Evolutionary conservation across 2,329 filamentous ascomycete genomes (phyloP).

Genomic region (Magnaporthales sp.): DNA sequence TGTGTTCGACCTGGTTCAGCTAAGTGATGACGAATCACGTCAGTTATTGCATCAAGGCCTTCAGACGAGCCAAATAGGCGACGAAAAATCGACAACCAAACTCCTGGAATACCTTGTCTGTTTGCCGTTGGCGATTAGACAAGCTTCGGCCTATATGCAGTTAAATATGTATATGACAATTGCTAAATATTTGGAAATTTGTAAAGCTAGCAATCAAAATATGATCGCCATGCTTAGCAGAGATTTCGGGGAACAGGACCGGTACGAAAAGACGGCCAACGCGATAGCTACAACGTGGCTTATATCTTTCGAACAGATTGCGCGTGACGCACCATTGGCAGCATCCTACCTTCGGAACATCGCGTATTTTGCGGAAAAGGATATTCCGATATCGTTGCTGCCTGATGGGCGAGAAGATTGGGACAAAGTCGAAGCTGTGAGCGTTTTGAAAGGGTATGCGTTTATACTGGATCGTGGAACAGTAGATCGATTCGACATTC

Average conservation of each 20-base stretch:
- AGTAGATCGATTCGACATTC: constrained; percentile 17
- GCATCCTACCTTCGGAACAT: constrained; percentile 18
- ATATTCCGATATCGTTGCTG: constrained; percentile 20
- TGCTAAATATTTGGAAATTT: constrained; percentile 4
- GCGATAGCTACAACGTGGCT: constrained; percentile 11
- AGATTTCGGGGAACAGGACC: constrained; percentile 9
- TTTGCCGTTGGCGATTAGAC: constrained; percentile 11
- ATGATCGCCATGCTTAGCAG: constrained; percentile 10
- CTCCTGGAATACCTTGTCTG: constrained; percentile 1
- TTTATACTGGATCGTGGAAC: constrained; percentile 19
- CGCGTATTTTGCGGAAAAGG: constrained; percentile 19
- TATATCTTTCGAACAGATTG: constrained; percentile 11
- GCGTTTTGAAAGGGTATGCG: constrained; percentile 18
- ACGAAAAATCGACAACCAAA: not conserved
- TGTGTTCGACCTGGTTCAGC: constrained; percentile 14
- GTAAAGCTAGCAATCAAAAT: constrained; percentile 5
- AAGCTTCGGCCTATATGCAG: constrained; percentile 9
- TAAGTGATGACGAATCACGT: constrained; percentile 14
- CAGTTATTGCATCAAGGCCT: constrained; percentile 14
- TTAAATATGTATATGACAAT: constrained; percentile 1
- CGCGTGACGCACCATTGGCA: no score
- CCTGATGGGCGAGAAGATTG: constrained; percentile 9
- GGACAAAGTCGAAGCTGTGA: constrained; percentile 15
- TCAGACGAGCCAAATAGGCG: constrained; percentile 3
- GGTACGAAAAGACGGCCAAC: constrained; percentile 7